Percentiles rank a stretch among this genome's conserved stretches.
Evolutionary conservation across 805 yeast genomes (phyloP).

Genomic region (Kuraishia molischiana): DNA sequence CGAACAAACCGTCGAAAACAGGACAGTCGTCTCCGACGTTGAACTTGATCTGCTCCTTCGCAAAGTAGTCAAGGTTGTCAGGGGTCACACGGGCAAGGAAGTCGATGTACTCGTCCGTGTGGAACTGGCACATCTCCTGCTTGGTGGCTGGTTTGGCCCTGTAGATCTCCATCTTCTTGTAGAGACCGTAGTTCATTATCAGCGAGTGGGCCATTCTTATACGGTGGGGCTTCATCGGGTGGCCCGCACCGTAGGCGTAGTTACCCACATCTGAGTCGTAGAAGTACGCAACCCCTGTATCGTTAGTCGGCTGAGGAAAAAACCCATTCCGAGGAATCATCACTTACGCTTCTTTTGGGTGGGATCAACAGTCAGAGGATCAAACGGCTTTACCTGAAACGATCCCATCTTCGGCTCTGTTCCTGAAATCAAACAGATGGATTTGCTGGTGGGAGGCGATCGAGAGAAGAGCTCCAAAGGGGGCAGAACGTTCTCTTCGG

Average conservation of each 20-base stretch:
- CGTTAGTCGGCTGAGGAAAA: background rate
- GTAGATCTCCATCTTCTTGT: slow-evolving; percentile 94
- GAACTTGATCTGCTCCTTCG: slow-evolving; percentile 83
- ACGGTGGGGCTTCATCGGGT: slow-evolving; percentile 98
- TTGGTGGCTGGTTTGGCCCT: slow-evolving; percentile 96
- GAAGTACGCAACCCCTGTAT: slow-evolving; percentile 59
- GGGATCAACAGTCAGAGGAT: slow-evolving; percentile 46
- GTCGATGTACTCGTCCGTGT: slow-evolving; percentile 95
- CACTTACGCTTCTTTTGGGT: slow-evolving; percentile 39
- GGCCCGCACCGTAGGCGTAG: slow-evolving; percentile 97
- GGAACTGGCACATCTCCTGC: slow-evolving; percentile 97
- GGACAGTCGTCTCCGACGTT: slow-evolving; percentile 96
- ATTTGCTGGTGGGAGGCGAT: no score
- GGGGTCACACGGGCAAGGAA: slow-evolving; percentile 87
- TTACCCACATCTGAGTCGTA: slow-evolving; percentile 93
- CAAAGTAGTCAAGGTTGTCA: slow-evolving; percentile 78
- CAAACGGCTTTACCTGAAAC: slow-evolving; percentile 50
- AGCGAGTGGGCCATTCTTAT: slow-evolving; percentile 97
- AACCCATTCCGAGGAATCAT: background rate
- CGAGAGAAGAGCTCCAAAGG: no score
- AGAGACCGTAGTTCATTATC: slow-evolving; percentile 93
- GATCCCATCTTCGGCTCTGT: slow-evolving; percentile 24
- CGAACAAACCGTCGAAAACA: slow-evolving; percentile 70
- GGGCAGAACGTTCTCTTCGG: no score
- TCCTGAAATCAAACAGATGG: background rate